Percentiles rank a stretch among this genome's conserved stretches.
phyloP scores from a whole-genome alignment of 495 filamentous ascomycete species.

The Neurospora sp. region DNA sequence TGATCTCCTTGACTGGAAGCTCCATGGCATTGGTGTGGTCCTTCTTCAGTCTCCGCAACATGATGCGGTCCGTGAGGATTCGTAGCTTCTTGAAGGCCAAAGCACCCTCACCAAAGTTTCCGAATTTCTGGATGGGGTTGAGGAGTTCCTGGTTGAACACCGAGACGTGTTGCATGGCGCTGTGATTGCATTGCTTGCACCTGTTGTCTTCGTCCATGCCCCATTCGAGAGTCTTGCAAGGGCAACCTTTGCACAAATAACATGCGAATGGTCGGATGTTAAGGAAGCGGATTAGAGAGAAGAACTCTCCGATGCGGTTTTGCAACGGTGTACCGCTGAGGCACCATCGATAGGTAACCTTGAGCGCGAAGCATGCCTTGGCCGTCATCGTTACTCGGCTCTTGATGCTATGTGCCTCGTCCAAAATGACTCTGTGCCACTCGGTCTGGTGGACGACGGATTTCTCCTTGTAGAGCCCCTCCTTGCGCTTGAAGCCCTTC shows the following conservation, averaged over 20 bases:
- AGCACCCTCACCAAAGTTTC: slow-evolving; percentile 43
- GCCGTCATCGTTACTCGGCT: slow-evolving; percentile 77
- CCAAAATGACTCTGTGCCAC: slow-evolving; percentile 86
- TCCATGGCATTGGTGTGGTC: slow-evolving; percentile 91
- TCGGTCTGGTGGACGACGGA: slow-evolving; percentile 78
- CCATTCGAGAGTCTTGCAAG: slow-evolving; percentile 79
- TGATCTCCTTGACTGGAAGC: slow-evolving; percentile 85
- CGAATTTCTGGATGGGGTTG: slow-evolving; percentile 59
- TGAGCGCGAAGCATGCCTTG: slow-evolving; percentile 85
- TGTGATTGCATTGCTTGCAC: slow-evolving; percentile 54
- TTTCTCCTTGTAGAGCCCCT: slow-evolving; percentile 59
- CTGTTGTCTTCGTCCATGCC: slow-evolving; percentile 53
- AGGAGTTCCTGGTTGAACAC: slow-evolving; percentile 94
- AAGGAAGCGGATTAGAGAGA: slow-evolving; percentile 85
- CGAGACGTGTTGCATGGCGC: slow-evolving; percentile 77
- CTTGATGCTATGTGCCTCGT: slow-evolving; percentile 97
- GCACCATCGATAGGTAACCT: slow-evolving; percentile 85
- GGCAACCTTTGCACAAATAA: slow-evolving; percentile 82
- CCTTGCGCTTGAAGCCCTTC: slow-evolving; percentile 76
- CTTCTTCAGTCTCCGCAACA: slow-evolving; percentile 86
- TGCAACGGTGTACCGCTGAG: slow-evolving; percentile 90
- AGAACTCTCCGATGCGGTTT: slow-evolving; percentile 95
- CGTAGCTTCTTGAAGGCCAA: slow-evolving; percentile 71
- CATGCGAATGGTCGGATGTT: slow-evolving; percentile 78
- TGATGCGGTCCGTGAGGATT: slow-evolving; percentile 77